Conservation (phyloP, 2,329 filamentous ascomycete genomes). For the Zymoseptoria crescenta region DNA sequence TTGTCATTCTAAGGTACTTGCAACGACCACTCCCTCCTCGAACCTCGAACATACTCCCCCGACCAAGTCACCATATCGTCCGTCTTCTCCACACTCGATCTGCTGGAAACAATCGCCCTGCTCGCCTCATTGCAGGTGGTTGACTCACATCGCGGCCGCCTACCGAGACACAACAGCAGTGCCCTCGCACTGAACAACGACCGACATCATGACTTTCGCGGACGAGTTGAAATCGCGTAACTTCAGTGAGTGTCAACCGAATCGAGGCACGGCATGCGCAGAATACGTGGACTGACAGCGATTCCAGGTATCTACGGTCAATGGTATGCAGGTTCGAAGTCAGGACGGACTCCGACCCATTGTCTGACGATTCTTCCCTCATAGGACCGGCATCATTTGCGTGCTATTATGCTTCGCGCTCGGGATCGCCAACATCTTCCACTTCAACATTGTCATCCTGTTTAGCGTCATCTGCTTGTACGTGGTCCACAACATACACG, state of each 20-base stretch:
- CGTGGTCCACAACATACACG: constrained; percentile 13
- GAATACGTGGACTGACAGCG: constrained; percentile 3
- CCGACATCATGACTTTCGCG: constrained; percentile 47
- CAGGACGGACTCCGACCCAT: background rate
- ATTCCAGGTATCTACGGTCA: constrained; percentile 57
- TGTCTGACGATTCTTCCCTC: constrained; percentile 1
- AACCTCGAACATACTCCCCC: background rate
- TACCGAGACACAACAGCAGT: background rate
- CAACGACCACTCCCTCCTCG: background rate
- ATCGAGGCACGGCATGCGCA: background rate
- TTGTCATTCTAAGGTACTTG: background rate
- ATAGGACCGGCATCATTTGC: constrained; percentile 50
- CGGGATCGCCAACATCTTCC: constrained; percentile 61
- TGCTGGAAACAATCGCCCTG: background rate
- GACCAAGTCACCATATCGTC: background rate
- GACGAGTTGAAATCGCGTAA: constrained; percentile 59
- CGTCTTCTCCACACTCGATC: background rate
- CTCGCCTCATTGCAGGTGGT: background rate
- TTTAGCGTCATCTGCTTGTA: constrained; percentile 50
- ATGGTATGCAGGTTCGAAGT: constrained; percentile 46
- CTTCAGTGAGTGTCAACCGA: constrained; percentile 48
- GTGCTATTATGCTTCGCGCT: constrained; percentile 60
- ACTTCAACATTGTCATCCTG: constrained; percentile 51
- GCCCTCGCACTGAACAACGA: background rate
- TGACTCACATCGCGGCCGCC: background rate